Evolutionary conservation across 2,329 filamentous ascomycete genomes (phyloP).

Genomic region (Trichoderma arundinaceum): DNA sequence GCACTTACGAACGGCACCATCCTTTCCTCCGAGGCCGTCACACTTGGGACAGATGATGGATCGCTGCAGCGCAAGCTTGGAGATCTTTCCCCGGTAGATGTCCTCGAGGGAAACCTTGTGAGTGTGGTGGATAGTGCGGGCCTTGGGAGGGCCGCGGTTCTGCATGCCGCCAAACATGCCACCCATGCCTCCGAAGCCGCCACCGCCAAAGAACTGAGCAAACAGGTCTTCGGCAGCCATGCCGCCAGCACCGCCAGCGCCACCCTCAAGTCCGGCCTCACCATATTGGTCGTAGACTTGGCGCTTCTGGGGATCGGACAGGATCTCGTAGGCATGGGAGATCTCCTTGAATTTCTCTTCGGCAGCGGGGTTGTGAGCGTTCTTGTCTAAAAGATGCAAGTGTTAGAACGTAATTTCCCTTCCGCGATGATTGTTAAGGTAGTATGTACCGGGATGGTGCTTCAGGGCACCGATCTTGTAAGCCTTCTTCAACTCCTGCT

Average conservation of each 20-base stretch:
- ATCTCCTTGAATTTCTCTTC: constrained; percentile 99
- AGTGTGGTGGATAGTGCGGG: constrained; percentile 94
- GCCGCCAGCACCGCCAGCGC: constrained; percentile 70
- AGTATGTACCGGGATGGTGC: constrained; percentile 76
- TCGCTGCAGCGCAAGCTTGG: constrained; percentile 95
- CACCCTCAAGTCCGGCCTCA: constrained; percentile 93
- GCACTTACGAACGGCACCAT: constrained; percentile 95
- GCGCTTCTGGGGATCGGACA: constrained; percentile 92
- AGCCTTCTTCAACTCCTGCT: constrained; percentile 87
- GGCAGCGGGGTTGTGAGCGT: constrained; percentile 87
- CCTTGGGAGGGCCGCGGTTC: constrained; percentile 81
- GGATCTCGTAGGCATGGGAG: constrained; percentile 92
- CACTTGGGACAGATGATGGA: constrained; percentile 97
- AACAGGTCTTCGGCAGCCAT: constrained; percentile 98
- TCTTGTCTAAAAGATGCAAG: constrained; percentile 74
- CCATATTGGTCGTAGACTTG: constrained; percentile 95
- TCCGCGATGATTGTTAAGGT: not conserved
- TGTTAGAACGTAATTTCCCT: constrained; percentile 29
- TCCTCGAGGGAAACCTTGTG: constrained; percentile 99
- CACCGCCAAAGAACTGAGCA: constrained; percentile 92
- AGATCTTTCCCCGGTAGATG: constrained; percentile 97
- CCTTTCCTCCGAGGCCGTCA: constrained; percentile 92
- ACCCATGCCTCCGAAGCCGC: constrained; percentile 66
- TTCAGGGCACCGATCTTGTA: constrained; percentile 85
- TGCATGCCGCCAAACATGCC: constrained; percentile 82